A percentile compares a stretch with the other conserved stretches of the same genome.
These are phyloP conservation scores for Rhipidocladum racemiflorum DNA, from an alignment of 176 grass and related monocot genomes.

Conservation along the genomic window DNA sequence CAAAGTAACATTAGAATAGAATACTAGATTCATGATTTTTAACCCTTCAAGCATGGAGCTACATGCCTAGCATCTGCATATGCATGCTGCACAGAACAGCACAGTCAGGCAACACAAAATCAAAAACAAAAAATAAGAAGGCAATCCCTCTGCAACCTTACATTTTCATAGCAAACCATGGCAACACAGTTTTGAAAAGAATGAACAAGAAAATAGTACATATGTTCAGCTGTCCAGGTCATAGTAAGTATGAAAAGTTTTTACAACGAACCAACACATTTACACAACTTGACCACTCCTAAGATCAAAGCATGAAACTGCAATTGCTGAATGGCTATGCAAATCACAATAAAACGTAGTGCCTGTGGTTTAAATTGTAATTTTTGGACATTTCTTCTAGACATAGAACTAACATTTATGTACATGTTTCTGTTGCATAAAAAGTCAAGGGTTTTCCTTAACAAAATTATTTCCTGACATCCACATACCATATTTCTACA, in stretches of 20 bases:
- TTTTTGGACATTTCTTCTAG: not conserved
- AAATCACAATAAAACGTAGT: not conserved
- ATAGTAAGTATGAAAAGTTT: not conserved
- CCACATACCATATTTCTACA: not conserved
- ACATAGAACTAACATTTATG: not conserved
- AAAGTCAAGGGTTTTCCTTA: not conserved
- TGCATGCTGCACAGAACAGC: not conserved
- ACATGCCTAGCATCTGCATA: not conserved
- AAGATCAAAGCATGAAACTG: not conserved
- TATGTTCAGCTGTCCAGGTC: not conserved
- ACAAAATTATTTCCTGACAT: not conserved
- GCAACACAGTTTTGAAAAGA: not conserved
- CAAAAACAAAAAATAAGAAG: not conserved
- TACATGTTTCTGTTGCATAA: not conserved
- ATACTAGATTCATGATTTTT: not conserved
- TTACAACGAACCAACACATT: not conserved
- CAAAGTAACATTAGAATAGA: not conserved
- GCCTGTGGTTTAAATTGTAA: not conserved
- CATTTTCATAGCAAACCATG: not conserved
- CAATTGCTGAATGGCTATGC: not conserved
- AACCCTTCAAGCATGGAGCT: slow-evolving; percentile 7
- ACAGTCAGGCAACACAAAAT: not conserved
- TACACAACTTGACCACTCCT: not conserved
- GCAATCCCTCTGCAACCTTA: not conserved
- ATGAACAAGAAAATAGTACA: not conserved